Evolutionary conservation across 2,329 filamentous ascomycete species (phyloP).

Genomic region (Leptographium radiaticola): DNA sequence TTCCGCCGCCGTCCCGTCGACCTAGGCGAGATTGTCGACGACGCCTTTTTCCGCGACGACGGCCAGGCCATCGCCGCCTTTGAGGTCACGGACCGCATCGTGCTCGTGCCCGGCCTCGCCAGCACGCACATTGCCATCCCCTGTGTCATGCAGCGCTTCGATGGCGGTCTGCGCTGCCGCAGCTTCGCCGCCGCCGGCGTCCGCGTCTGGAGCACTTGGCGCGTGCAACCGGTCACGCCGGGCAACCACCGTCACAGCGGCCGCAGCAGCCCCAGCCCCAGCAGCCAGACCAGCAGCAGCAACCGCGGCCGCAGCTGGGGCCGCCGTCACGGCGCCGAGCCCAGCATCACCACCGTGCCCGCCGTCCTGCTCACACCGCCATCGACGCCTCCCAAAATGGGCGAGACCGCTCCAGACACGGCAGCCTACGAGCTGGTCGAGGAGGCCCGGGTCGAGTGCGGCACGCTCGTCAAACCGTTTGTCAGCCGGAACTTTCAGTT

Average conservation of each 20-base stretch:
- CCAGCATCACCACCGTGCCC: background rate
- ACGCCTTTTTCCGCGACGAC: constrained; percentile 27
- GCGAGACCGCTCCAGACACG: constrained; percentile 1
- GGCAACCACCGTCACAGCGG: background rate
- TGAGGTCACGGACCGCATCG: constrained; percentile 22
- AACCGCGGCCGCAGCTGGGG: background rate
- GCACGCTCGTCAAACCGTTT: constrained; percentile 20
- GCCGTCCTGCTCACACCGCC: background rate
- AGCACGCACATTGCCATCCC: constrained; percentile 27
- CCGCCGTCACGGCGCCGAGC: background rate
- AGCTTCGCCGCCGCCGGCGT: constrained; percentile 30
- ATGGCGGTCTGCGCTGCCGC: constrained; percentile 27
- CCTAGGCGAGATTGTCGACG: constrained; percentile 21
- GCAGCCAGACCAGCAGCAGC: background rate
- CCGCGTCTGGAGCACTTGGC: constrained; percentile 26
- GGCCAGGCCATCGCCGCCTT: constrained; percentile 18
- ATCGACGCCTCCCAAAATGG: background rate
- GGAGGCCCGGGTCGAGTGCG: constrained; percentile 20
- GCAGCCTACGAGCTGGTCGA: constrained; percentile 22
- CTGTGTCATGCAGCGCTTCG: constrained; percentile 29
- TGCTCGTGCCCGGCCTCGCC: constrained; percentile 25
- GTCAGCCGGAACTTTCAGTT: constrained; percentile 18
- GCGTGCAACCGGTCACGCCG: constrained; percentile 12
- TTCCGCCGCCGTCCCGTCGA: constrained; percentile 22
- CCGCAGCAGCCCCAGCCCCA: background rate